phyloP scores from a whole-genome alignment of 257 asterid species.

The Nicotiana paniculata region DNA sequence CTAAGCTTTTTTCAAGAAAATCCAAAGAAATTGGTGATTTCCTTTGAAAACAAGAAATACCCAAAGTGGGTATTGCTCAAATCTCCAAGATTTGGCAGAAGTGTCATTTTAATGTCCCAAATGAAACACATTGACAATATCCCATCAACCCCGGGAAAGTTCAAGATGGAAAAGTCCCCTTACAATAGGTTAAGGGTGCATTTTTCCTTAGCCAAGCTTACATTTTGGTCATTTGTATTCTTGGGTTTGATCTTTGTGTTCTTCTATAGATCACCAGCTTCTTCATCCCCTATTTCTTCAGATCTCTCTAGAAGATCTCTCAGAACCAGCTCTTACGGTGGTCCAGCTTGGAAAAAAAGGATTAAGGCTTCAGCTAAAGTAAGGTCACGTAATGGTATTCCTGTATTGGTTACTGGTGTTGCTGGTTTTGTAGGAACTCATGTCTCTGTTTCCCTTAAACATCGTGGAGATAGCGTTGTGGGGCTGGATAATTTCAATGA shows the following conservation, averaged over 20 bases:
- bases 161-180: constrained; percentile 90
- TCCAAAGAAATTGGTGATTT: constrained; percentile 2
- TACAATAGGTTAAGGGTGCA: constrained; percentile 65
- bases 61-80: constrained; percentile 15
- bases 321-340: constrained; percentile 52
- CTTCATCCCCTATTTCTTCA: constrained; percentile 41
- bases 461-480: constrained; percentile 91
- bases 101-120: constrained; percentile 16
- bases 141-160: constrained; percentile 88
- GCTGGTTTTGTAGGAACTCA: constrained; percentile 97
- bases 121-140: constrained; percentile 72
- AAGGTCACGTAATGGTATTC: constrained; percentile 76
- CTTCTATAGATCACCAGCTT: constrained; percentile 70
- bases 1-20: constrained; percentile 14
- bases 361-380: constrained; percentile 76
- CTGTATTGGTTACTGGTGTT: constrained; percentile 91
- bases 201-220: constrained; percentile 70
- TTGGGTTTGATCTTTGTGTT: constrained; percentile 70
- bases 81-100: constrained; percentile 13
- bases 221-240: constrained; percentile 84
- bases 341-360: constrained; percentile 60
- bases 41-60: constrained; percentile 15
- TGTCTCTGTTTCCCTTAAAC: constrained; percentile 84
- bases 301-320: constrained; percentile 89
- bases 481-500: constrained; percentile 83